These are phyloP conservation scores for Trichophyton rubrum DNA, from an alignment of 2,329 filamentous ascomycete species.

Conservation along the genomic window DNA sequence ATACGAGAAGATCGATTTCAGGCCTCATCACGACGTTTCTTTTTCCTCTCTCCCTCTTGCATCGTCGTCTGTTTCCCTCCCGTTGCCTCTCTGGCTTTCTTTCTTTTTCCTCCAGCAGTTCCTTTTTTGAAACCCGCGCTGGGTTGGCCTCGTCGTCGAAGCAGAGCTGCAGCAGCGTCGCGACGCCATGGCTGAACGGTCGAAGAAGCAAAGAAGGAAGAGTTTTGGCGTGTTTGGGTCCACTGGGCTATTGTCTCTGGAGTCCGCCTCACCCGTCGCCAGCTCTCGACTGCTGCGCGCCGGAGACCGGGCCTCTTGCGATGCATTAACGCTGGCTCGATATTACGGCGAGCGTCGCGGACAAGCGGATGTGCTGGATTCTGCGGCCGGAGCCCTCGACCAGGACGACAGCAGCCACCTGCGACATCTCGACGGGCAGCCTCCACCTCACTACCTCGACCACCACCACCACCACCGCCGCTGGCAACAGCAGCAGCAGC, in stretches of 20 bases:
- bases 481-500: neutral
- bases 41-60: neutral
- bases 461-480: neutral
- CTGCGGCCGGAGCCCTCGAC: neutral
- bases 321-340: neutral
- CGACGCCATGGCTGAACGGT: slow-evolving; percentile 15
- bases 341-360: neutral
- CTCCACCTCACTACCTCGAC: neutral
- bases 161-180: neutral
- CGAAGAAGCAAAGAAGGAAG: slow-evolving; percentile 19
- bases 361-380: neutral
- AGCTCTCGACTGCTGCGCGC: neutral
- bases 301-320: neutral
- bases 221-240: slow-evolving; percentile 23
- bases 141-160: slow-evolving; percentile 1
- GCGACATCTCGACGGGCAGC: neutral
- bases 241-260: slow-evolving; percentile 8
- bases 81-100: neutral
- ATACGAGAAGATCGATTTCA: neutral
- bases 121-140: neutral
- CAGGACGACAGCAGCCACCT: neutral
- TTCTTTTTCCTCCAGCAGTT: neutral
- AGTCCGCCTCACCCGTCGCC: neutral
- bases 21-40: neutral
- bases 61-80: neutral